Percentiles rank a stretch among this genome's conserved stretches.
Evolutionary conservation across 805 yeast species (phyloP).

Genomic region (Candida ortonii): DNA sequence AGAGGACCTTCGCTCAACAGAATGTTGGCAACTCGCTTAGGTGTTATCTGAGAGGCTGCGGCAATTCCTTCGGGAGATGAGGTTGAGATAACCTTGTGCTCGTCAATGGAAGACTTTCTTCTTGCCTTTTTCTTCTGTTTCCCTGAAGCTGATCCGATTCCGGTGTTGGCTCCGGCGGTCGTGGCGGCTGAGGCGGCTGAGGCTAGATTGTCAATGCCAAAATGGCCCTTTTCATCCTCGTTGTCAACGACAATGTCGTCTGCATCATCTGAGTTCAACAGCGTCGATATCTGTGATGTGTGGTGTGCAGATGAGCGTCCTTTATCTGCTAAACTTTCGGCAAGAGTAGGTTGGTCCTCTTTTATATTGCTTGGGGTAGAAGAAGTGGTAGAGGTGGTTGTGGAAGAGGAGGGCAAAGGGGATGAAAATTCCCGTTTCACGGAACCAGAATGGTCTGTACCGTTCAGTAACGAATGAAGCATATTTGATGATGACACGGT

Average conservation of each 20-base stretch:
- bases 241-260: constrained; percentile 5
- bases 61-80: constrained; percentile 86
- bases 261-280: constrained; percentile 4
- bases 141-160: constrained; percentile 1
- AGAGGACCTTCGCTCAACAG: constrained; percentile 76
- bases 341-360: background rate
- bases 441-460: constrained; percentile 10
- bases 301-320: constrained; percentile 2
- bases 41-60: constrained; percentile 82
- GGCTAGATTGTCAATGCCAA: background rate
- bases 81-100: constrained; percentile 50
- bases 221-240: constrained; percentile 2
- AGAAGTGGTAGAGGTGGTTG: constrained; percentile 11
- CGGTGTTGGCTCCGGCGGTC: background rate
- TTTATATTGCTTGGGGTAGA: constrained; percentile 5
- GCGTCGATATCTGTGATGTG: constrained; percentile 11
- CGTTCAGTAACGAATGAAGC: constrained; percentile 19
- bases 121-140: constrained; percentile 19
- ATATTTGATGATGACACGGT: constrained; percentile 4
- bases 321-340: background rate
- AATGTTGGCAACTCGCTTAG: constrained; percentile 68
- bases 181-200: background rate
- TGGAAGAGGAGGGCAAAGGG: constrained; percentile 7
- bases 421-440: constrained; percentile 20
- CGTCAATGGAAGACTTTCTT: constrained; percentile 21